Percentiles rank a stretch among this genome's conserved stretches.
Conservation (phyloP, 345 rosid genomes). For the Microcos paniculata region DNA sequence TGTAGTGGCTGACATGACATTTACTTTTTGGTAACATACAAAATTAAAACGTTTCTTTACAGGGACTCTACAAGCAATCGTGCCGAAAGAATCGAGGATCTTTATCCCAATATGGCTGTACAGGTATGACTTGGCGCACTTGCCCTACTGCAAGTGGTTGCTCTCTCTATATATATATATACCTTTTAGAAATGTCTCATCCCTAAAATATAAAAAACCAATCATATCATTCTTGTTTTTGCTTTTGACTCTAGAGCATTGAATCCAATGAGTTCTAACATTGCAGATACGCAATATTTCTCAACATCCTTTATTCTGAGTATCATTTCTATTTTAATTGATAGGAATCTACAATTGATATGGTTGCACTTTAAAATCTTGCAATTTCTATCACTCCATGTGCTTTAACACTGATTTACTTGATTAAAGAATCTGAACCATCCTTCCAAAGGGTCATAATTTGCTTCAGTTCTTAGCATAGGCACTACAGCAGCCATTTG, state of each 20-base stretch:
- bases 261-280: not conserved
- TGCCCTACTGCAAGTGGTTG: not conserved
- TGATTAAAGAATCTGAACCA: not conserved
- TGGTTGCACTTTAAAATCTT: slow-evolving; percentile 2
- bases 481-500: not conserved
- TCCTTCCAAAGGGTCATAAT: not conserved
- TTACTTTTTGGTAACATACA: slow-evolving; percentile 3
- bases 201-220: not conserved
- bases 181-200: not conserved
- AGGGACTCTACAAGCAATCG: slow-evolving; percentile 43
- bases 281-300: not conserved
- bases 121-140: slow-evolving; percentile 50
- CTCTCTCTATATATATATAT: not conserved
- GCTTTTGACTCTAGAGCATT: slow-evolving; percentile 4
- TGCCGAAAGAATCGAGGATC: slow-evolving; percentile 63
- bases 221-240: not conserved
- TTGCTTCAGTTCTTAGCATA: not conserved
- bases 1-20: not conserved
- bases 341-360: not conserved
- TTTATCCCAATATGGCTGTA: slow-evolving; percentile 56
- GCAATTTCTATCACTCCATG: not conserved
- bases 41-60: slow-evolving; percentile 17
- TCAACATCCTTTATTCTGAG: not conserved
- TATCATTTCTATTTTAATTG: not conserved
- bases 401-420: not conserved